A percentile compares a stretch with the other conserved stretches of the same genome.
phyloP scores from a whole-genome alignment of 805 yeast genomes.

The Candida parachauliodes region DNA sequence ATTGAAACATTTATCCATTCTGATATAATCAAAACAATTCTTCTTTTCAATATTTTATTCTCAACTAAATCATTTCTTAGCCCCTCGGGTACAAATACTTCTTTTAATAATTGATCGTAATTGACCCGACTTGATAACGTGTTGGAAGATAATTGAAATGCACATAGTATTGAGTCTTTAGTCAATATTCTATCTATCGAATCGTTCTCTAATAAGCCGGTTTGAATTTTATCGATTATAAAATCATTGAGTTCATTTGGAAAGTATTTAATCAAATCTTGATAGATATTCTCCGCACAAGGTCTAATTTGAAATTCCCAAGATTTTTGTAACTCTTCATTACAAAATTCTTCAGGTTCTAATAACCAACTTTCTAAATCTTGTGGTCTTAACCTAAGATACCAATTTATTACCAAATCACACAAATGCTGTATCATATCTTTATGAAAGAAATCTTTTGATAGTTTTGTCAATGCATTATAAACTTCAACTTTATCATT shows the following conservation, averaged over 20 bases:
- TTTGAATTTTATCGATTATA: conserved; percentile 57
- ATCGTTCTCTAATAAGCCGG: conserved; percentile 26
- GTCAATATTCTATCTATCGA: conserved; percentile 50
- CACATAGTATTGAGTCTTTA: conserved; percentile 78
- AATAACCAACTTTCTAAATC: conserved; percentile 79
- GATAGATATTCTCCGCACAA: conserved; percentile 82
- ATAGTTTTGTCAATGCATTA: conserved; percentile 50
- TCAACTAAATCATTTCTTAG: conserved; percentile 43
- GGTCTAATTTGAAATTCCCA: conserved; percentile 85
- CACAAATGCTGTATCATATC: conserved; percentile 55
- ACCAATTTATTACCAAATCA: conserved; percentile 67
- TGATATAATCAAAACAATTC: conserved; percentile 70
- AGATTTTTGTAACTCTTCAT: conserved; percentile 69
- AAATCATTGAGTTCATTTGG: conserved; percentile 51
- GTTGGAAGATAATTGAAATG: conserved; percentile 74
- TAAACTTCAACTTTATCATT: conserved; percentile 63
- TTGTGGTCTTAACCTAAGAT: conserved; percentile 65
- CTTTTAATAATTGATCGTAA: conserved; percentile 59
- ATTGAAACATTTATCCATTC: conserved; percentile 79
- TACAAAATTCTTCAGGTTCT: conserved; percentile 93
- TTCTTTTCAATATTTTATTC: conserved; percentile 63
- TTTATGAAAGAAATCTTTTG: conserved; percentile 55
- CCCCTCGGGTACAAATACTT: conserved; percentile 67
- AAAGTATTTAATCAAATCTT: conserved; percentile 65
- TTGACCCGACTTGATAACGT: conserved; percentile 64